Evolutionary conservation across 2,329 filamentous ascomycete species (phyloP).

Genomic region (Fusarium siculi): DNA sequence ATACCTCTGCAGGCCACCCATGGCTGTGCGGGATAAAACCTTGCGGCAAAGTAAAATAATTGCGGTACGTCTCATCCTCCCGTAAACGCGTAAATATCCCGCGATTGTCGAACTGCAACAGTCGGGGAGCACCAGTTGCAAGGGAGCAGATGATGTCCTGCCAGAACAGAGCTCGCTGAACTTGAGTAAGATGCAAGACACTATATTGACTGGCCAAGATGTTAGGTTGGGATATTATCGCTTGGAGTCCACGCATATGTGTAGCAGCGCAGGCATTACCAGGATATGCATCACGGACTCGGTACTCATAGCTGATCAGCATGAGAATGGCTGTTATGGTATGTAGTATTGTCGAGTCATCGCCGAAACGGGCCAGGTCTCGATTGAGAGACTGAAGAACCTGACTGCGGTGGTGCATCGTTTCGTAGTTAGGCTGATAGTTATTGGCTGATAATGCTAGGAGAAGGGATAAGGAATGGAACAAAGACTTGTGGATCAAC

Average conservation of each 20-base stretch:
- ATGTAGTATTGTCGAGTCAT: not conserved
- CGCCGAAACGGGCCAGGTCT: not conserved
- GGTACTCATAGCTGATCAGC: conserved; percentile 6
- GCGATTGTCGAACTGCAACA: not conserved
- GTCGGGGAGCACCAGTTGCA: not conserved
- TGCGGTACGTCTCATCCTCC: not conserved
- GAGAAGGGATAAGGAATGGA: conserved; percentile 7
- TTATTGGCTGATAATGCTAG: not conserved
- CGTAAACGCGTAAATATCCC: not conserved
- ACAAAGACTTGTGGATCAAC: not conserved
- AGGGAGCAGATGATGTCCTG: conserved; percentile 12
- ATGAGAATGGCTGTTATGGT: not conserved
- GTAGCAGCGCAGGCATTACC: not conserved
- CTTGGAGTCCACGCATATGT: conserved; percentile 1
- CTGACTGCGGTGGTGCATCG: not conserved
- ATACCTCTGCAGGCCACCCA: not conserved
- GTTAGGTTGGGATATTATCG: not conserved
- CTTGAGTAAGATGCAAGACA: not conserved
- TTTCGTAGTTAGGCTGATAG: not conserved
- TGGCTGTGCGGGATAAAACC: fast-evolving
- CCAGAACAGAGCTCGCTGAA: conserved; percentile 7
- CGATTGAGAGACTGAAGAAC: not conserved
- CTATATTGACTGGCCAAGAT: not conserved
- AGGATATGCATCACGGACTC: not conserved
- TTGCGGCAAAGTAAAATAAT: not conserved